Percentiles rank a stretch among this genome's conserved stretches.
Evolutionary conservation across 2,329 filamentous ascomycete species (phyloP).

Genomic region (Pseudonectria foliicola): DNA sequence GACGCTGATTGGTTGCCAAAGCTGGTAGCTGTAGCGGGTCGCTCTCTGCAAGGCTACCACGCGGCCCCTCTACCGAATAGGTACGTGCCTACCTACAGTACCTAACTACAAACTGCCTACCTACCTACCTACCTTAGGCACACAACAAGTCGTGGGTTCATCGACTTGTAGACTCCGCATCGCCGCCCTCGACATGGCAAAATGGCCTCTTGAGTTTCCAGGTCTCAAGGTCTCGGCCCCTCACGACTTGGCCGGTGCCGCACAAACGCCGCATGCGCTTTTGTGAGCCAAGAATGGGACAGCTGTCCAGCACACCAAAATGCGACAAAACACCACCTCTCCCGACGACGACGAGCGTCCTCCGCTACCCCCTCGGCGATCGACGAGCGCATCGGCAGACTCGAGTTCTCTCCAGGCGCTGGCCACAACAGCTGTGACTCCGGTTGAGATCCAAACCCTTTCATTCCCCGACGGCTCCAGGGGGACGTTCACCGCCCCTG

Average conservation of each 20-base stretch:
- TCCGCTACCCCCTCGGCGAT: conserved; percentile 48
- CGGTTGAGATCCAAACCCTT: conserved; percentile 72
- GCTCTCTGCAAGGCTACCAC: conserved; percentile 20
- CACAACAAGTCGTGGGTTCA: no score
- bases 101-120: no score
- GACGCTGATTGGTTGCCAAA: conserved; percentile 17
- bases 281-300: conserved; percentile 22
- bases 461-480: conserved; percentile 63
- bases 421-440: conserved; percentile 78
- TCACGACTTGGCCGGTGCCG: background rate
- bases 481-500: conserved; percentile 50
- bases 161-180: conserved; percentile 6
- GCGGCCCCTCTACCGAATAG: conserved; percentile 13
- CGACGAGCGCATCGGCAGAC: conserved; percentile 30
- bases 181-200: conserved; percentile 24
- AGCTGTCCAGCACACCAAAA: conserved; percentile 14
- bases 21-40: conserved; percentile 3
- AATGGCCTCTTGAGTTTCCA: conserved; percentile 17
- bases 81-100: no score
- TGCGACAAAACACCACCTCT: conserved; percentile 22
- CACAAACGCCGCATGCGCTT: no score
- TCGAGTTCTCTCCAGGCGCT: conserved; percentile 46
- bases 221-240: conserved; percentile 9
- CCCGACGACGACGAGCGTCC: conserved; percentile 41
- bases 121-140: no score